These are phyloP conservation scores for Penicillium sumatraense DNA, from an alignment of 2,329 filamentous ascomycete genomes.

Conservation along the genomic window DNA sequence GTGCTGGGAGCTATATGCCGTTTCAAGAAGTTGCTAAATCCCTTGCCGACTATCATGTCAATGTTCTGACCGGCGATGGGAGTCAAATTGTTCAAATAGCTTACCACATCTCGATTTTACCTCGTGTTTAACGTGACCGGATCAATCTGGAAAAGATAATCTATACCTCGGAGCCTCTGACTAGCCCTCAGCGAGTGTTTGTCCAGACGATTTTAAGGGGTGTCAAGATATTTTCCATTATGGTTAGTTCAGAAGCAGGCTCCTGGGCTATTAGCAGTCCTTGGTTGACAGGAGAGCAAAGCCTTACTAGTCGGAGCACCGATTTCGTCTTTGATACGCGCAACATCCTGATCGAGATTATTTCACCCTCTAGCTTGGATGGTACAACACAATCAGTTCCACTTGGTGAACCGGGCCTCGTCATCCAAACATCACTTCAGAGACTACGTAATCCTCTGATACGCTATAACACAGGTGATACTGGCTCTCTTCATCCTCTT, in stretches of 20 bases:
- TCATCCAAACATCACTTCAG: conserved; percentile 50
- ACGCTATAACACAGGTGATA: conserved; percentile 50
- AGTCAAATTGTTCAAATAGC: conserved; percentile 45
- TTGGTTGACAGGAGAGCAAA: background rate
- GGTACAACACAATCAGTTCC: conserved; percentile 18
- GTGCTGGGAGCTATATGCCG: conserved; percentile 38
- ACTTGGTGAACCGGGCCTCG: conserved; percentile 41
- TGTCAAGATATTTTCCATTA: conserved; percentile 45
- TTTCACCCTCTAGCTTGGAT: conserved; percentile 28
- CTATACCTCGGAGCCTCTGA: conserved; percentile 52
- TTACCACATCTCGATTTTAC: conserved; percentile 33
- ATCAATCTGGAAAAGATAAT: conserved; percentile 48
- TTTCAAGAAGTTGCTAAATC: conserved; percentile 30
- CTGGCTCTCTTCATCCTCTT: conserved; percentile 47
- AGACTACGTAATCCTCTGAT: conserved; percentile 51
- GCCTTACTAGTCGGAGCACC: conserved; percentile 4
- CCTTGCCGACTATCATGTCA: conserved; percentile 39
- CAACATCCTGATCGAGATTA: conserved; percentile 43
- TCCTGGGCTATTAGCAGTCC: conserved; percentile 41
- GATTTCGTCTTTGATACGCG: conserved; percentile 42
- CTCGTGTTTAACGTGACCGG: conserved; percentile 8
- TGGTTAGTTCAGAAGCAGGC: conserved; percentile 52
- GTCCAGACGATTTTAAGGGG: conserved; percentile 36
- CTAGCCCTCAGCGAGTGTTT: conserved; percentile 34
- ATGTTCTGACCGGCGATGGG: conserved; percentile 45